A percentile compares a stretch with the other conserved stretches of the same genome.
phyloP scores from a whole-genome alignment of 2,329 filamentous ascomycete species.

The Botrytis fabae region DNA sequence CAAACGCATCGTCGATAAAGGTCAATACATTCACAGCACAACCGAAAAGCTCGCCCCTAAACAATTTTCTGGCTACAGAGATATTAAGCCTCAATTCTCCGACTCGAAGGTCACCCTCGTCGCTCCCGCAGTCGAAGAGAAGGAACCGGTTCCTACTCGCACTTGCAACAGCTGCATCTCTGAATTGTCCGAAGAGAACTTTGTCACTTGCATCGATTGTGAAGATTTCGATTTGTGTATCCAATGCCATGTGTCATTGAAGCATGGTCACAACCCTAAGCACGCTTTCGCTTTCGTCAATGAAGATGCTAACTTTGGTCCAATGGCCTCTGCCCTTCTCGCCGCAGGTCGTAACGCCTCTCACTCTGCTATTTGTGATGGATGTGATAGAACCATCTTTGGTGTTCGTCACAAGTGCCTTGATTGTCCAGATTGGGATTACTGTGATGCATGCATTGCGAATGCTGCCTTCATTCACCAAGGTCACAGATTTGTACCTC shows the following conservation, averaged over 20 bases:
- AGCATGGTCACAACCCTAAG: slow-evolving; percentile 87
- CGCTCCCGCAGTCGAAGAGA: slow-evolving; percentile 29
- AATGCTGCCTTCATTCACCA: slow-evolving; percentile 71
- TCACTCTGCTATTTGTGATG: slow-evolving; percentile 91
- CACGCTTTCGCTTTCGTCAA: slow-evolving; percentile 75
- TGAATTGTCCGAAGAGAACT: slow-evolving; percentile 68
- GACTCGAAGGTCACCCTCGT: slow-evolving; percentile 37
- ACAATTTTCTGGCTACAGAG: slow-evolving; percentile 14
- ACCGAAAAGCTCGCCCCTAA: slow-evolving; percentile 73
- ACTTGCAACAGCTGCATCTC: slow-evolving; percentile 64
- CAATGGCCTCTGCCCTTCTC: slow-evolving; percentile 66
- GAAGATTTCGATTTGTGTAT: slow-evolving; percentile 93
- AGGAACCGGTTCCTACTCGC: slow-evolving; percentile 40
- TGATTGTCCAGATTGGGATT: slow-evolving; percentile 97
- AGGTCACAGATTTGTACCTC: slow-evolving; percentile 81
- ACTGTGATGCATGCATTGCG: slow-evolving; percentile 74
- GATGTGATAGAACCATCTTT: slow-evolving; percentile 82
- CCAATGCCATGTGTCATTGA: slow-evolving; percentile 70
- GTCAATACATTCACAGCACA: slow-evolving; percentile 77
- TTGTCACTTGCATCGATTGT: slow-evolving; percentile 82
- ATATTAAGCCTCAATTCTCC: slow-evolving; percentile 19
- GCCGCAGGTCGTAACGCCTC: slow-evolving; percentile 75
- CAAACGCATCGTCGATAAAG: slow-evolving; percentile 79
- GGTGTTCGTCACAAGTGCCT: slow-evolving; percentile 96
- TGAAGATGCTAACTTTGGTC: slow-evolving; percentile 60